Conservation (phyloP, 2,329 filamentous ascomycete species). For the Cercospora zeina region DNA sequence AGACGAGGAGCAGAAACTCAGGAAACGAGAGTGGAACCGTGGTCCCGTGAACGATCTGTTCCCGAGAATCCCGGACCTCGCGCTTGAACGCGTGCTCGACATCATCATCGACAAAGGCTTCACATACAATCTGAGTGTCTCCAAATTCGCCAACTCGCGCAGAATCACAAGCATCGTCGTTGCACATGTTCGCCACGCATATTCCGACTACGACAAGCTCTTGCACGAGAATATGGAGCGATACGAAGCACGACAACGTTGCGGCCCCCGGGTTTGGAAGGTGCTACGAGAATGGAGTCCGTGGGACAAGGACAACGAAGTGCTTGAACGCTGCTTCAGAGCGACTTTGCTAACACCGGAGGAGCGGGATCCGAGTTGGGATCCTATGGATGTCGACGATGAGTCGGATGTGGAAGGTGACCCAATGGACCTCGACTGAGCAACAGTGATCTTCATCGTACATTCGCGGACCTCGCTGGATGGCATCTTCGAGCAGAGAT, state of each 20-base stretch:
- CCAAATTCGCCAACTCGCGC: slow-evolving; percentile 34
- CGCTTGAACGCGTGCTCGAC: slow-evolving; percentile 35
- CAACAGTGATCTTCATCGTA: neutral
- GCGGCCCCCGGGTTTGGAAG: slow-evolving; percentile 34
- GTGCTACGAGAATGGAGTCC: slow-evolving; percentile 39
- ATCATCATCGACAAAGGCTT: slow-evolving; percentile 36
- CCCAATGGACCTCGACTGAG: slow-evolving; percentile 38
- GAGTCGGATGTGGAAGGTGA: slow-evolving; percentile 31
- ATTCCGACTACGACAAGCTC: slow-evolving; percentile 62
- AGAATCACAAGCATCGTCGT: slow-evolving; percentile 48
- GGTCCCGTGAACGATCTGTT: slow-evolving; percentile 36
- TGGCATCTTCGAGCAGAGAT: too few relatives aligned
- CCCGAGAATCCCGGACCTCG: slow-evolving; percentile 32
- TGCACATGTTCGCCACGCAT: slow-evolving; percentile 62
- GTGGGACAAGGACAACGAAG: slow-evolving; percentile 38
- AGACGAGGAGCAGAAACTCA: slow-evolving; percentile 8
- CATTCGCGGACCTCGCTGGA: too few relatives aligned
- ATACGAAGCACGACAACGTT: slow-evolving; percentile 35
- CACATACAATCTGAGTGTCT: slow-evolving; percentile 36
- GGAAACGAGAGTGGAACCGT: slow-evolving; percentile 37
- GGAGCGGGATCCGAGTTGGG: slow-evolving; percentile 31
- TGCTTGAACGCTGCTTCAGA: slow-evolving; percentile 34
- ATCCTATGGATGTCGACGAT: slow-evolving; percentile 38
- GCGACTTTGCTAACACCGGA: slow-evolving; percentile 36
- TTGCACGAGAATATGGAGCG: slow-evolving; percentile 41